A percentile compares a stretch with the other conserved stretches of the same genome.
Conservation (phyloP, 2,329 filamentous ascomycete species). For the Aspergillus spinulosporus region DNA sequence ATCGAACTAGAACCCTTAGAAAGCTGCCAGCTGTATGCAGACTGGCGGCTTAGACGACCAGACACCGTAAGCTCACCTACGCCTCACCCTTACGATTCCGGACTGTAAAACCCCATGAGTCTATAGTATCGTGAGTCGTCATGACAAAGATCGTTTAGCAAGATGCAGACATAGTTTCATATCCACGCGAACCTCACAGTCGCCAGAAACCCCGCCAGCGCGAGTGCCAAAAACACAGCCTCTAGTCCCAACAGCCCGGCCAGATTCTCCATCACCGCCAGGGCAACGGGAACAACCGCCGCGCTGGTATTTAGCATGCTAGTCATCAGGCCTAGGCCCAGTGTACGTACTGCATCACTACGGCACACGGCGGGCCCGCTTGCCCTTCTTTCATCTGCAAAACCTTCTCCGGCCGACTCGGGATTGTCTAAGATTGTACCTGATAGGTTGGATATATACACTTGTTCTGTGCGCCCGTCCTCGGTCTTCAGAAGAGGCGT, state of each 20-base stretch:
- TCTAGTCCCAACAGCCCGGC: constrained; percentile 7
- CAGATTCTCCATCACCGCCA: constrained; percentile 1
- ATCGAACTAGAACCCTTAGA: no score
- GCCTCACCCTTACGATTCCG: no score
- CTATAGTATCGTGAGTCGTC: no score
- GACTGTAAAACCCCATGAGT: no score
- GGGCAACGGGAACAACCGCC: background rate
- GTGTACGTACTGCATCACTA: background rate
- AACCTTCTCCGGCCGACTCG: background rate
- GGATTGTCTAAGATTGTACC: background rate
- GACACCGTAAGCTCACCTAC: no score
- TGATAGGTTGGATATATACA: background rate
- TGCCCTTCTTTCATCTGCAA: background rate
- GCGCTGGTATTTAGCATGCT: constrained; percentile 10
- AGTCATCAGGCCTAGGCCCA: constrained; percentile 12
- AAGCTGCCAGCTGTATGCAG: no score
- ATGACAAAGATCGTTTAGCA: no score
- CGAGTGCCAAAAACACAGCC: constrained; percentile 8
- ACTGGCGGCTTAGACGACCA: no score
- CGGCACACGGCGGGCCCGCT: background rate
- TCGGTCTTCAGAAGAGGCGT: background rate
- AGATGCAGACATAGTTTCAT: background rate
- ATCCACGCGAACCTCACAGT: constrained; percentile 1
- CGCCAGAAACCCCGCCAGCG: background rate
- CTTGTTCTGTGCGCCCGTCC: background rate